Base-by-base conservation (phyloP, 345 rosid genomes). In the Syzygium aromaticum region DNA sequence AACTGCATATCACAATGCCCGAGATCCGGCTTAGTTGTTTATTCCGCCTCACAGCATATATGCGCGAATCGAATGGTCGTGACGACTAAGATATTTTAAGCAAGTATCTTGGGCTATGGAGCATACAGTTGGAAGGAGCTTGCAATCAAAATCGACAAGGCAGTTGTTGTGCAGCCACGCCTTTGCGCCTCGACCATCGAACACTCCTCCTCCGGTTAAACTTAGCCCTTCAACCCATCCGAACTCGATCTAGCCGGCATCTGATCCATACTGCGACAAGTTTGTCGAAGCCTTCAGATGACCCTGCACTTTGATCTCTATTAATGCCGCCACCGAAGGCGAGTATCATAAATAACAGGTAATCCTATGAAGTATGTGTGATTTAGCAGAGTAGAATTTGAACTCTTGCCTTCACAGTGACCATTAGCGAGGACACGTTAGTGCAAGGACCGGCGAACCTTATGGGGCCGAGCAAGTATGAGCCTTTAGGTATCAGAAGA, bases 141-240 rank as follows among this genome's bases (percentile, higher is more conserved):
- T 89, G 87, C 91, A 91, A 84, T 84, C 84, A 46, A 73, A 53
- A 67, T 90, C 51, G 0, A 54, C 14, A 3, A 87, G 83, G 89
- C 92, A 91, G 38, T 85, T 73, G 64, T 91, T 88, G 84, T 87
- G 85, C 46, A 92, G 91, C 93, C 91, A 91, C 7, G 91, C 89
- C 86, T 87, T 77, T 2, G 88, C 90, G 25, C 90, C 92, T 84
- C 33, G 89, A 52, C 92, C 92, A 14, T 89, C 89, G 6, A 91
- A 87, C 22, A 87, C 88, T 30, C 94, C 91, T 85, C 92, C 92
- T 84, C 91, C 91, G 21, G 87, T 88, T 17, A 92, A 33, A 46
- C 86, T 90, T 63, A 92, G 88, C 57, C 91, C 91, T 28, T 91
- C 91, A 11, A 89, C 27, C 89, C 89, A 56, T 56, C 87, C 27